Conservation (phyloP, 1,139 yeast genomes). For the Ashbya aceris region DNA sequence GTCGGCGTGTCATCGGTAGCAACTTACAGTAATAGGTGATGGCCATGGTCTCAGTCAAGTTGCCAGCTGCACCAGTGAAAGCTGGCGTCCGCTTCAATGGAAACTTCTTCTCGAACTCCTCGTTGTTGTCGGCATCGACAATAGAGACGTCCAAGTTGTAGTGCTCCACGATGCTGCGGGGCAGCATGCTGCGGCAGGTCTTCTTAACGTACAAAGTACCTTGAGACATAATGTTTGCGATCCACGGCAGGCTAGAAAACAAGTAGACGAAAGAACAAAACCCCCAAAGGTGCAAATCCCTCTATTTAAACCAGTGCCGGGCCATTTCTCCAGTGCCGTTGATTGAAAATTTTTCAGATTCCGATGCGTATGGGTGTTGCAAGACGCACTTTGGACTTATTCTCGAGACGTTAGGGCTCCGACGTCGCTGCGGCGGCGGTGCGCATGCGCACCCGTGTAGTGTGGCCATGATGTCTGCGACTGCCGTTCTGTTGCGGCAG, state of each 20-base stretch:
- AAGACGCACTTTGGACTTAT: neutral
- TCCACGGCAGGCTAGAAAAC: neutral
- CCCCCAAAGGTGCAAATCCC: too few species aligned
- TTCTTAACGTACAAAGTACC: conserved; percentile 53
- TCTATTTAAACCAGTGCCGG: too few species aligned
- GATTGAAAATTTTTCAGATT: neutral
- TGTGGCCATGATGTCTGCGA: too few species aligned
- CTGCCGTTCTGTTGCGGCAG: too few species aligned
- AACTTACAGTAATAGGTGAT: conserved; percentile 34
- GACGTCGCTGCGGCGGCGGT: neutral
- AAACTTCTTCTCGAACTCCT: conserved; percentile 43
- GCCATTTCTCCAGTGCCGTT: neutral
- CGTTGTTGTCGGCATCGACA: conserved; percentile 31
- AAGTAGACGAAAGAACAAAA: neutral
- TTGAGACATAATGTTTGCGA: conserved; percentile 41
- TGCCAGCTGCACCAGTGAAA: conserved; percentile 69
- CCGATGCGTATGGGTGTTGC: neutral
- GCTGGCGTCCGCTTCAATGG: conserved; percentile 70
- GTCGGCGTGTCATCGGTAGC: neutral
- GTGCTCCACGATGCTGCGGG: conserved; percentile 58
- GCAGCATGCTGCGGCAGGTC: conserved; percentile 43
- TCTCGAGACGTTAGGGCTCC: neutral
- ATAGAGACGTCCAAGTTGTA: conserved; percentile 60
- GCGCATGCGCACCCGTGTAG: too few species aligned
- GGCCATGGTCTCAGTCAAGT: conserved; percentile 69